Base-by-base conservation (phyloP, 2,329 filamentous ascomycete genomes). In the Graphiopsis chlorocephala region DNA sequence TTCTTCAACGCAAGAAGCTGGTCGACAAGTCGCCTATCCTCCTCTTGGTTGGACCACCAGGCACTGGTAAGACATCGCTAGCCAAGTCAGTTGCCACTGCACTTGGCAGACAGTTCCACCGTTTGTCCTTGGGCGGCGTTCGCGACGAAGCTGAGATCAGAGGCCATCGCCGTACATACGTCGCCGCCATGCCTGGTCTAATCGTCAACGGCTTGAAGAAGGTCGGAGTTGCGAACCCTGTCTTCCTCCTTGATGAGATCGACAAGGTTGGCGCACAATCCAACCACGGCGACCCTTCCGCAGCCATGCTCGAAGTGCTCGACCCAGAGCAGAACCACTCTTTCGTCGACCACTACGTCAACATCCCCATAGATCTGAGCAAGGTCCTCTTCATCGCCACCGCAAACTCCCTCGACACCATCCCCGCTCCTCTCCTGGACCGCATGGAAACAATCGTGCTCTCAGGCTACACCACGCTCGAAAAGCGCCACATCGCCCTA, bases 301-400 rank as follows among this genome's bases (percentile, higher is more conserved):
- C 95, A 25, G 95, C 95, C 10, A 97, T 99, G 94, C 87, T 99
- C 15, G 95, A 99, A 78, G 95, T 99, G 12, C 84, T 99, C 53
- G 95, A 99, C 74, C 95, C 95, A 0, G 95, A 99, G 77, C 95
- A 99, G 79, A 99, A 99, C 75, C 86, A 96, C 78, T 90, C 88
- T 11, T 99, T 99, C 79, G 91, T 89, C 31, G 95, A 99, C 75
- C 95, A 99, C 79, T 99, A 98, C 76, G 87, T 99, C 76, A 93
- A 93, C 73, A 93, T 97, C 68, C 94, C 95, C 0, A 92, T 98
- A 69, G 95, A 99, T 75, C 84, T 99, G 23, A 96, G 92, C 80
- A 97, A 96, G 79, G 92, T 99, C 25, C 84, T 99, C 12, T 99
- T 99, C 80, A 97, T 99, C 72, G 95, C 95, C 7, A 99, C 95